Percentiles rank a stretch among this genome's conserved stretches.
phyloP scores from a whole-genome alignment of 345 rosid species.

The Salix udensis region DNA sequence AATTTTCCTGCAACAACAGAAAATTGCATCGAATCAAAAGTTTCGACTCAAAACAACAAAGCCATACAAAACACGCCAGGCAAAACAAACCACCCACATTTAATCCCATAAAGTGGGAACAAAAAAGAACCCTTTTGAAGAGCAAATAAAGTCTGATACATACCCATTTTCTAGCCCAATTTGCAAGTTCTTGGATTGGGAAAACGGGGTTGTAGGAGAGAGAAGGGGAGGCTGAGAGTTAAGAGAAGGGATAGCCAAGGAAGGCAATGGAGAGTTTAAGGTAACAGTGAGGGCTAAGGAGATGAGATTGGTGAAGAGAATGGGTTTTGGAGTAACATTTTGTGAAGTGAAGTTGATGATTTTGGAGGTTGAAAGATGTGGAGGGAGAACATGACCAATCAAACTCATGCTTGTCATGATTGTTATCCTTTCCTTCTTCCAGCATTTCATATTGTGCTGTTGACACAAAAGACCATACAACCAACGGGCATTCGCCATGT shows the following conservation, averaged over 20 bases:
- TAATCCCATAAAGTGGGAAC: background rate
- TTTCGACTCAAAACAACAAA: background rate
- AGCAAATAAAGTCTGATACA: background rate
- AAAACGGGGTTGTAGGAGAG: slow-evolving; percentile 75
- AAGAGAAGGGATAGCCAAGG: slow-evolving; percentile 66
- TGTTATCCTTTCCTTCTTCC: slow-evolving; percentile 1
- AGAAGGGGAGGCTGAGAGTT: slow-evolving; percentile 42
- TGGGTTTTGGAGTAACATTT: slow-evolving; percentile 22
- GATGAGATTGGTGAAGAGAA: slow-evolving; percentile 35
- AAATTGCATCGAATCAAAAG: background rate
- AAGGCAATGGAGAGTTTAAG: slow-evolving; percentile 48
- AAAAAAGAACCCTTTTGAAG: background rate
- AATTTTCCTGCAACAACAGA: slow-evolving; percentile 53
- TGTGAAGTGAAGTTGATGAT: slow-evolving; percentile 11
- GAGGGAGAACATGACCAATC: slow-evolving; percentile 30
- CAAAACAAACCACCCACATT: background rate
- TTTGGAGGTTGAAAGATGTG: slow-evolving; percentile 20
- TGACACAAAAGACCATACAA: no score
- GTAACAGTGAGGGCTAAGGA: slow-evolving; percentile 60
- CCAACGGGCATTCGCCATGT: no score
- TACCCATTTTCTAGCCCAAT: slow-evolving; percentile 76
- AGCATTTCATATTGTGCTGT: background rate
- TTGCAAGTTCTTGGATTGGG: slow-evolving; percentile 74
- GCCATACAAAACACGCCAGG: background rate
- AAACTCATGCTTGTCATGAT: slow-evolving; percentile 18